A percentile compares a stretch with the other conserved stretches of the same genome.
phyloP scores from a whole-genome alignment of 805 yeast genomes.

The Myxozyma neotropica region DNA sequence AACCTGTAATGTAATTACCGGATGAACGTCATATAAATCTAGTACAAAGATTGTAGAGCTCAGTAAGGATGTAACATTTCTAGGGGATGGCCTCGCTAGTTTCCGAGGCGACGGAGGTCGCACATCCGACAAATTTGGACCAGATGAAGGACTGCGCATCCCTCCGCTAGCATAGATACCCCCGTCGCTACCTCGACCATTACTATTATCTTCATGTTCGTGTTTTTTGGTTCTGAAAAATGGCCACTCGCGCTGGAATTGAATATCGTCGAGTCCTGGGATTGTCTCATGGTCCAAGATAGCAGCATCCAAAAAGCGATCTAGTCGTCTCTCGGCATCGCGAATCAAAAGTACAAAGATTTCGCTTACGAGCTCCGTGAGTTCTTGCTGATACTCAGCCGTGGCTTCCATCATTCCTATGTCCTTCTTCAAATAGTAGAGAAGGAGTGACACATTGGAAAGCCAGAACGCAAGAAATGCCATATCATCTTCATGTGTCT shows the following conservation, averaged over 20 bases:
- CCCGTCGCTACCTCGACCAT: not conserved
- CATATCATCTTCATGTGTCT: conserved; percentile 44
- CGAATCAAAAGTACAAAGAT: conserved; percentile 42
- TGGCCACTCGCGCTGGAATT: conserved; percentile 75
- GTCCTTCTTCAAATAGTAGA: conserved; percentile 75
- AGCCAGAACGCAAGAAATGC: conserved; percentile 78
- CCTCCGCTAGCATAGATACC: not conserved
- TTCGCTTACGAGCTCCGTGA: conserved; percentile 41
- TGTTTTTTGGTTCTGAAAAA: conserved; percentile 48
- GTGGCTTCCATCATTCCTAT: conserved; percentile 47
- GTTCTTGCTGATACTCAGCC: conserved; percentile 36
- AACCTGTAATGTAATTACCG: conserved; percentile 74
- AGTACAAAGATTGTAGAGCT: conserved; percentile 87
- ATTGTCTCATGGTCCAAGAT: conserved; percentile 72
- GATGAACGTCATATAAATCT: conserved; percentile 78
- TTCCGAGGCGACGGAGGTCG: conserved; percentile 83
- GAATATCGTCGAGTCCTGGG: conserved; percentile 75
- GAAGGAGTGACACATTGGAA: conserved; percentile 71
- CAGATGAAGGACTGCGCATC: not conserved
- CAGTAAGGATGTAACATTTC: conserved; percentile 53
- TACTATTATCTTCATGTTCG: not conserved
- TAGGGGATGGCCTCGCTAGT: conserved; percentile 85
- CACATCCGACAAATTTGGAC: conserved; percentile 5
- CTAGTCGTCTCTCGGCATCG: conserved; percentile 45
- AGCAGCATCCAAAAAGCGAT: conserved; percentile 41